Conservation (phyloP, 1,139 yeast genomes). For the Sugiyamaella pinicola region DNA sequence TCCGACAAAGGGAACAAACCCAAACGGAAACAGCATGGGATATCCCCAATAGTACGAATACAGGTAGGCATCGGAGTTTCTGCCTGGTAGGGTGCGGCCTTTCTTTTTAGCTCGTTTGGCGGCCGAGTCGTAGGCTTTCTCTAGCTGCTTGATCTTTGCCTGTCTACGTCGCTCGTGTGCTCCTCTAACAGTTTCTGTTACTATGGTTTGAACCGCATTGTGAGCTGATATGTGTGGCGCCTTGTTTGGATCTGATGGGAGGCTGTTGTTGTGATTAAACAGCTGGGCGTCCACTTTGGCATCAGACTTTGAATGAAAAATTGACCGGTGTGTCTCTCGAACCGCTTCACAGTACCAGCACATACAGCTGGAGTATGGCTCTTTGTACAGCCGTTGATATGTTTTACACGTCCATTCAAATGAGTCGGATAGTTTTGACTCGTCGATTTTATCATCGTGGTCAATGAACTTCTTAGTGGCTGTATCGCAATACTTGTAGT, state of each 20-base stretch:
- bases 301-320: conserved; percentile 5
- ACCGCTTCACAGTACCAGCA: conserved; percentile 41
- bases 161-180: not conserved
- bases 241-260: conserved; percentile 17
- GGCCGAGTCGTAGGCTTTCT: conserved; percentile 16
- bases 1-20: conserved; percentile 16
- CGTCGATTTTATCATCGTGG: conserved; percentile 43
- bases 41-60: conserved; percentile 14
- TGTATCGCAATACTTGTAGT: conserved; percentile 36
- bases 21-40: conserved; percentile 13
- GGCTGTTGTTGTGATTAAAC: conserved; percentile 3
- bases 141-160: conserved; percentile 9
- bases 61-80: conserved; percentile 12
- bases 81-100: conserved; percentile 9
- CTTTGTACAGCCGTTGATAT: conserved; percentile 34
- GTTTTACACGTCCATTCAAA: conserved; percentile 37
- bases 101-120: conserved; percentile 22
- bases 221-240: conserved; percentile 29
- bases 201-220: conserved; percentile 25
- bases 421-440: conserved; percentile 33
- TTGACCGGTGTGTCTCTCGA: conserved; percentile 25
- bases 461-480: conserved; percentile 35
- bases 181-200: not conserved
- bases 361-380: conserved; percentile 41
- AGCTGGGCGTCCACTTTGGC: conserved; percentile 6